A percentile compares a stretch with the other conserved stretches of the same genome.
Conservation (phyloP, 2,329 filamentous ascomycete species). For the Fusarium palustre region DNA sequence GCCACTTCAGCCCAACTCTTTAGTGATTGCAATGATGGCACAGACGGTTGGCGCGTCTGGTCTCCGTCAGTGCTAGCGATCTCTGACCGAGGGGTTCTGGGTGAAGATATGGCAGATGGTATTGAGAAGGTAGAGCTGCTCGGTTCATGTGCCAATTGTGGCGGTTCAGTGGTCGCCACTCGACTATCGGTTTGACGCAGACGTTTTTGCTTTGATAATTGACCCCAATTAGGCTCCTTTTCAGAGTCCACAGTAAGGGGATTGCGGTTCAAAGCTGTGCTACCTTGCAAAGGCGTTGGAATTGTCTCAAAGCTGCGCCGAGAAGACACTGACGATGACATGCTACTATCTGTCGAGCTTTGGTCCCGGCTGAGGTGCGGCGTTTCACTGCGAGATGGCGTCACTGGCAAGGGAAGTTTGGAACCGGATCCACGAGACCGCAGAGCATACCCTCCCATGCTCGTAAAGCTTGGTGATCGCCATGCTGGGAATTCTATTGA, state of each 20-base stretch:
- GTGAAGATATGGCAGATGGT: conserved; percentile 51
- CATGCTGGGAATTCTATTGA: conserved; percentile 34
- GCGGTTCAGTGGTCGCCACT: conserved; percentile 32
- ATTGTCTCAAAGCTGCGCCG: conserved; percentile 52
- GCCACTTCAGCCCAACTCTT: conserved; percentile 59
- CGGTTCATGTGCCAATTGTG: conserved; percentile 25
- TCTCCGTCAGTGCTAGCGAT: conserved; percentile 37
- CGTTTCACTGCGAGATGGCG: conserved; percentile 53
- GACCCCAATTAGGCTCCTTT: conserved; percentile 42
- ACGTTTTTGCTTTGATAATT: conserved; percentile 32
- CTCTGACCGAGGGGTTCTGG: conserved; percentile 42
- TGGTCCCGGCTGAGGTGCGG: conserved; percentile 52
- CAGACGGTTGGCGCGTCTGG: conserved; percentile 29
- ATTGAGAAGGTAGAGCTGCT: conserved; percentile 45
- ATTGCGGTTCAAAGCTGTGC: conserved; percentile 45
- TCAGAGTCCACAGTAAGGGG: conserved; percentile 23
- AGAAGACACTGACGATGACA: conserved; percentile 57
- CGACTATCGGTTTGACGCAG: conserved; percentile 9
- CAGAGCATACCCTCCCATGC: conserved; percentile 46
- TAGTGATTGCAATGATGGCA: conserved; percentile 51
- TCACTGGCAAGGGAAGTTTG: conserved; percentile 55
- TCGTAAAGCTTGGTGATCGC: conserved; percentile 46
- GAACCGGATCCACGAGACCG: conserved; percentile 54
- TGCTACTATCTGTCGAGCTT: conserved; percentile 58
- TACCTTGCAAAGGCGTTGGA: conserved; percentile 50